phyloP scores from a whole-genome alignment of 2,329 filamentous ascomycete species.

The Zasmidium cellare region DNA sequence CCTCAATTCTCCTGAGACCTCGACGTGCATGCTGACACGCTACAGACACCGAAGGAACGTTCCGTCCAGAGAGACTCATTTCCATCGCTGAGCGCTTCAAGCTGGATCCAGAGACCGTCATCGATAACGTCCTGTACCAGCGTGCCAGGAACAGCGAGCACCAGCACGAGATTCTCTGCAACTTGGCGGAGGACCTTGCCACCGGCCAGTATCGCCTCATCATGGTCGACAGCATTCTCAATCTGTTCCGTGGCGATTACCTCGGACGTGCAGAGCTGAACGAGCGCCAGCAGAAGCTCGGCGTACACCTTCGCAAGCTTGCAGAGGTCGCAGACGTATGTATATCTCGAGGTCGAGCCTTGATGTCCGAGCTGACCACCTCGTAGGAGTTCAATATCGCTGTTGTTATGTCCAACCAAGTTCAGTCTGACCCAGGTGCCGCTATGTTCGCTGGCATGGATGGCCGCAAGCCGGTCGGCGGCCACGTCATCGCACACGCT shows the following conservation, averaged over 20 bases:
- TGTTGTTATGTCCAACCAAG: constrained; percentile 69
- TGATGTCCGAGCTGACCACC: no score
- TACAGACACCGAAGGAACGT: constrained; percentile 61
- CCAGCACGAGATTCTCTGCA: constrained; percentile 64
- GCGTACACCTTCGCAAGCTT: constrained; percentile 63
- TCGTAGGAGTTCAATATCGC: constrained; percentile 63
- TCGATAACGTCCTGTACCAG: constrained; percentile 68
- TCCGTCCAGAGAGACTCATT: constrained; percentile 65
- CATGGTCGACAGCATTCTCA: constrained; percentile 70
- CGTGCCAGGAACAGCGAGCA: constrained; percentile 67
- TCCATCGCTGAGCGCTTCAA: constrained; percentile 67
- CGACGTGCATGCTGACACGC: not conserved
- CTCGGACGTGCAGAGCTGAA: constrained; percentile 66
- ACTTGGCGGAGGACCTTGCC: constrained; percentile 61
- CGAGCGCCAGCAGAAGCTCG: constrained; percentile 68
- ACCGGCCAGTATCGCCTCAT: constrained; percentile 65
- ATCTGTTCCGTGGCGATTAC: constrained; percentile 68
- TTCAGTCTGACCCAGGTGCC: constrained; percentile 69
- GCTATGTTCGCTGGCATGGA: constrained; percentile 67
- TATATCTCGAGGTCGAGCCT: no score
- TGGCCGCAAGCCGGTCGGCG: constrained; percentile 66
- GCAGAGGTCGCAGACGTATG: constrained; percentile 60
- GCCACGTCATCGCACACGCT: constrained; percentile 68
- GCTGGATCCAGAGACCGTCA: constrained; percentile 57
- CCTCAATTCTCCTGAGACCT: not conserved